Evolutionary conservation across 192 early-diverging fungal genomes (phyloP), one percentile per base, ranked within the genome.

Genomic region (Chytriomyces hyalinus): DNA sequence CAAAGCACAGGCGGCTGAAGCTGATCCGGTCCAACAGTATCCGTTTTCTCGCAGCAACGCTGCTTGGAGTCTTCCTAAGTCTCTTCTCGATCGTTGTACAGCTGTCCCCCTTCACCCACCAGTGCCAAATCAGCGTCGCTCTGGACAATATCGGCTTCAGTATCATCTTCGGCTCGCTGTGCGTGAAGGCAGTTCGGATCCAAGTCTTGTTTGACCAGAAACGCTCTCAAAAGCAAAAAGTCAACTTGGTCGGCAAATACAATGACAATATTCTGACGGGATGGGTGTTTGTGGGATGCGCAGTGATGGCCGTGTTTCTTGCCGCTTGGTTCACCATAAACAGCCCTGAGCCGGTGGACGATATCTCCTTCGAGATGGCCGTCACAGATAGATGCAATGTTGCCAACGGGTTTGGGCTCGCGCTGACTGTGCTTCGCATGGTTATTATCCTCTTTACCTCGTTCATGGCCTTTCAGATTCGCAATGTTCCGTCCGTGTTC

Each of bases 121-220:
- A 28, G 3, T 67, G 66, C 66, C 17, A 11, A n/a, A 46, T 48
- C 47, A n/a, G 43, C 28, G 47, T 67, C 20, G 11, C 46, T 47
- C 15, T 67, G 66, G 66, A 67, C 22, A 67, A 76, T 62, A 65
- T 76, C 26, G 74, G 74, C 3, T 76, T 76, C 74, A 46, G 64
- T 6, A 11, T 76, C 20, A 49, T 76, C 36, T 76, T 76, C 48
- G 74, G 74, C 13, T 45, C 74, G 28, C 49, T 76, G 22, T 65
- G 63, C n/a, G 74, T 76, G 9, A 76, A 76, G 65, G 20, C 46
- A 67, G 28, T 67, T 20, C 22, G 66, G 2, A 67, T 67, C 6
- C 66, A 67, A 46, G 45, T 67, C 44, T 46, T 67, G 9, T 67
- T 67, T 48, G 66, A 67, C 44, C 43, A 67, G 13, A 67, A 67